These are phyloP conservation scores for Aureobasidium sp. DNA, from an alignment of 2,329 filamentous ascomycete genomes.

Conservation along the genomic window DNA sequence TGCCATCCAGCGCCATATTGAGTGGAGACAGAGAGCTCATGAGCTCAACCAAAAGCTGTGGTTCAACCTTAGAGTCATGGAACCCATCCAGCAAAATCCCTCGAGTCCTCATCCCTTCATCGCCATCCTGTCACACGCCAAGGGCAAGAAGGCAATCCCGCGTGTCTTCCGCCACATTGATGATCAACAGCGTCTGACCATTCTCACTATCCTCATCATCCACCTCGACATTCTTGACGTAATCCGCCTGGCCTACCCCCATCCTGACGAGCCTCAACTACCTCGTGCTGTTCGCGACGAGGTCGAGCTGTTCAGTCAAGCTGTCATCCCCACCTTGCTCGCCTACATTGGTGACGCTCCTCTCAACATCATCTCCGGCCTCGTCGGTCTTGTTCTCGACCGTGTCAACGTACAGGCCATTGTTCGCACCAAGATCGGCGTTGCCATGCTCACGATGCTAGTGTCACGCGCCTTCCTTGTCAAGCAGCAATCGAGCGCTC, in stretches of 20 bases:
- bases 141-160: constrained; percentile 93
- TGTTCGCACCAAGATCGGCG: constrained; percentile 77
- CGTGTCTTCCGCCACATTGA: constrained; percentile 91
- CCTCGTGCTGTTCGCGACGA: constrained; percentile 77
- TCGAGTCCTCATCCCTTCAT: constrained; percentile 81
- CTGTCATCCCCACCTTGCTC: constrained; percentile 85
- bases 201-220: constrained; percentile 91
- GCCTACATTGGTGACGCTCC: constrained; percentile 86
- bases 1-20: constrained; percentile 64
- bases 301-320: constrained; percentile 80
- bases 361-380: constrained; percentile 81
- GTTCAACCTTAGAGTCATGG: constrained; percentile 83
- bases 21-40: constrained; percentile 68
- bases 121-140: constrained; percentile 85
- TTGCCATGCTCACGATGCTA: constrained; percentile 87
- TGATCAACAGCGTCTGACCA: constrained; percentile 86
- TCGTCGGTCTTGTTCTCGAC: constrained; percentile 75
- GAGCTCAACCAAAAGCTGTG: constrained; percentile 75
- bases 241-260: constrained; percentile 68
- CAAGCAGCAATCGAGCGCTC: constrained; percentile 66
- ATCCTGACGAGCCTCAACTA: constrained; percentile 63
- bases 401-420: constrained; percentile 79
- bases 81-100: constrained; percentile 65
- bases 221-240: constrained; percentile 91
- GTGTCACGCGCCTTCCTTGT: constrained; percentile 89